A percentile compares a stretch with the other conserved stretches of the same genome.
These are phyloP conservation scores for Scheffersomyces illinoinensis DNA, from an alignment of 1,139 yeast genomes.

Conservation along the genomic window DNA sequence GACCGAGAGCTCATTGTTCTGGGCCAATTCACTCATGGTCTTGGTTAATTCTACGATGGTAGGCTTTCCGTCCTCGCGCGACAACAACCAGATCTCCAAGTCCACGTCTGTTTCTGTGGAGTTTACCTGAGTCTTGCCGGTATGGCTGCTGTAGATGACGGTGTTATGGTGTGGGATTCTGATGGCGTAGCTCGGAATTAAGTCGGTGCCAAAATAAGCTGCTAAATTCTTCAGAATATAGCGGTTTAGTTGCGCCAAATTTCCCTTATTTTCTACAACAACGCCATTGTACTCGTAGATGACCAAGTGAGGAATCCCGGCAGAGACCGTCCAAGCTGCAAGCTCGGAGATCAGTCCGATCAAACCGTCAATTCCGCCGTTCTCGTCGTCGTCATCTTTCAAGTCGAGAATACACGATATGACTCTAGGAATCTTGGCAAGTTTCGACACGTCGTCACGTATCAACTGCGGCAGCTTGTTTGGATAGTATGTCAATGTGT, in stretches of 20 bases:
- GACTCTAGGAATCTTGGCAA: constrained; percentile 75
- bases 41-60: constrained; percentile 86
- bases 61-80: constrained; percentile 83
- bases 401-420: constrained; percentile 72
- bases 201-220: constrained; percentile 72
- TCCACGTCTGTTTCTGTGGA: constrained; percentile 32
- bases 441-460: constrained; percentile 73
- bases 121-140: constrained; percentile 20
- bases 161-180: constrained; percentile 63
- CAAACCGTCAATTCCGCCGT: constrained; percentile 85
- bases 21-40: constrained; percentile 78
- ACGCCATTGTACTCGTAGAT: constrained; percentile 82
- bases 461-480: constrained; percentile 84
- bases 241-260: constrained; percentile 57
- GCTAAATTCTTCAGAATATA: constrained; percentile 62
- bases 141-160: constrained; percentile 44
- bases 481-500: constrained; percentile 73
- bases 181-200: constrained; percentile 61
- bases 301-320: constrained; percentile 72
- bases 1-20: constrained; percentile 58
- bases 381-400: constrained; percentile 76
- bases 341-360: constrained; percentile 76
- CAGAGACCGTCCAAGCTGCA: constrained; percentile 83
- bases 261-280: constrained; percentile 37
- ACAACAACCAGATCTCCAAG: constrained; percentile 65